Conservation (phyloP, 257 asterid genomes). For the Salvia splendens region DNA sequence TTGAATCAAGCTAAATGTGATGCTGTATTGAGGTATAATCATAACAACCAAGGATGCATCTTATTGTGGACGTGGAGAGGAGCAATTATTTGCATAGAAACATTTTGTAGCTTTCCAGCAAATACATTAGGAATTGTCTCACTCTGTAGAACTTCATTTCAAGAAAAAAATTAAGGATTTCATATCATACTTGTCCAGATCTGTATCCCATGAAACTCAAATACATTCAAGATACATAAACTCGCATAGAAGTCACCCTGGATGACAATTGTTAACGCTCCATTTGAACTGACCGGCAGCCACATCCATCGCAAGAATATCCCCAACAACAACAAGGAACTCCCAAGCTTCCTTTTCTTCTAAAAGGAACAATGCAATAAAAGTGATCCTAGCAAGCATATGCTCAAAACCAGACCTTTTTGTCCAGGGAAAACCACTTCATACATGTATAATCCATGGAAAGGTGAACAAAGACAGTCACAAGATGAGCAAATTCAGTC, state of each 20-base stretch:
- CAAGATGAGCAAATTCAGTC: conserved; percentile 79
- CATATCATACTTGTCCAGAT: background rate
- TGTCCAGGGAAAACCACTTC: conserved; percentile 81
- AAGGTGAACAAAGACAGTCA: conserved; percentile 58
- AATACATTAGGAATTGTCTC: conserved; percentile 56
- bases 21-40: background rate
- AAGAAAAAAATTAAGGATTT: conserved; percentile 1
- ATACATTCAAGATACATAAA: background rate
- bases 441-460: conserved; percentile 92
- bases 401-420: conserved; percentile 53
- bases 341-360: conserved; percentile 88
- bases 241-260: conserved; percentile 64
- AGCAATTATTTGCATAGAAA: conserved; percentile 32
- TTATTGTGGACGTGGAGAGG: no score
- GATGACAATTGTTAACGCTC: conserved; percentile 80
- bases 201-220: background rate
- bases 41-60: background rate
- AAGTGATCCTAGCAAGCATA: background rate
- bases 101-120: conserved; percentile 73
- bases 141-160: conserved; percentile 41
- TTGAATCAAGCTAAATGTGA: conserved; percentile 9
- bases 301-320: conserved; percentile 83
- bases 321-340: conserved; percentile 84
- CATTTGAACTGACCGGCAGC: conserved; percentile 87
- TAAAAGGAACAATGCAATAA: background rate